Evolutionary conservation across 1,139 yeast genomes (phyloP).

Genomic region (Yamadazyma oceani): DNA sequence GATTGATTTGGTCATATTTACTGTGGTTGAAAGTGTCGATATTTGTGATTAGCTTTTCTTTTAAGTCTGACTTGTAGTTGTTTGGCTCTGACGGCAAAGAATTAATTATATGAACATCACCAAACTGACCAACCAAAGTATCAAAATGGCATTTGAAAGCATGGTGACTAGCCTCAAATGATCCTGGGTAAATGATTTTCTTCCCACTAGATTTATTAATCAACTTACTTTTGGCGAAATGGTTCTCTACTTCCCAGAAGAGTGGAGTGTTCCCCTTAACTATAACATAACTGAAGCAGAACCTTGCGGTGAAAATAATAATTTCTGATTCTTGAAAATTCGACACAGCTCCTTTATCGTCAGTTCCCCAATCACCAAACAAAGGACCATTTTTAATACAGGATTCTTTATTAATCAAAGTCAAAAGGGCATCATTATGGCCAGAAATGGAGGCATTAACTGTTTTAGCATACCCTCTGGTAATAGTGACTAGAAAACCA

Average conservation of each 20-base stretch:
- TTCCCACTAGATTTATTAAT: slow-evolving; percentile 42
- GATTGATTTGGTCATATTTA: slow-evolving; percentile 7
- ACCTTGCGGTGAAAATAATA: slow-evolving; percentile 52
- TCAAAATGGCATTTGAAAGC: slow-evolving; percentile 69
- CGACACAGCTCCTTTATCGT: slow-evolving; percentile 69
- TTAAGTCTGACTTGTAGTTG: slow-evolving; percentile 37
- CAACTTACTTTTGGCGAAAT: slow-evolving; percentile 32
- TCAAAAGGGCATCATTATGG: slow-evolving; percentile 46
- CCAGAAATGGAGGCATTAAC: slow-evolving; percentile 45
- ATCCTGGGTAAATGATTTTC: slow-evolving; percentile 54
- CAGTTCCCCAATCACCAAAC: slow-evolving; percentile 69
- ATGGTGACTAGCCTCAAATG: slow-evolving; percentile 63
- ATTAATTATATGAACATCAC: slow-evolving; percentile 62
- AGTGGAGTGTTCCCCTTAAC: slow-evolving; percentile 71
- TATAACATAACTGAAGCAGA: slow-evolving; percentile 58
- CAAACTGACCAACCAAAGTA: slow-evolving; percentile 53
- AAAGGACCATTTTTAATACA: slow-evolving; percentile 59
- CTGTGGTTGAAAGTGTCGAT: slow-evolving; percentile 26
- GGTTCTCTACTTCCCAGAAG: slow-evolving; percentile 59
- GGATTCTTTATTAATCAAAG: slow-evolving; percentile 67
- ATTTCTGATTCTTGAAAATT: slow-evolving; percentile 69
- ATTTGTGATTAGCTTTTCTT: slow-evolving; percentile 32
- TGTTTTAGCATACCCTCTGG: slow-evolving; percentile 67
- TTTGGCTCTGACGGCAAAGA: slow-evolving; percentile 42
- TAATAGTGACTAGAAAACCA: slow-evolving; percentile 56